Base-by-base conservation (phyloP, 441 rosid species). In the Mallotus japonicus region DNA sequence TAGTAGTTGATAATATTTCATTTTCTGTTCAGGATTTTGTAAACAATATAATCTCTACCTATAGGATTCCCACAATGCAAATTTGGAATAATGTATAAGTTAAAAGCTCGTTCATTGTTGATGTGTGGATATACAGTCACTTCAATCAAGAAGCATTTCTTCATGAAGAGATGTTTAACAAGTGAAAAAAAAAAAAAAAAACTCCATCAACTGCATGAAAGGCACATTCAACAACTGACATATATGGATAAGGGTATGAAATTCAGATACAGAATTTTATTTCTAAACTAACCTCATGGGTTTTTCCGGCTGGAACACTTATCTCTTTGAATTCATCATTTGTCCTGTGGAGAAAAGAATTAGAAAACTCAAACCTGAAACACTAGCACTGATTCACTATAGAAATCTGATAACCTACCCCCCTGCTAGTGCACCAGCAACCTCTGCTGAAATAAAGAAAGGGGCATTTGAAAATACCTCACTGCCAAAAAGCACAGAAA, bases 401-500 rank as follows among this genome's bases (percentile, higher is more conserved):
- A 11, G 69, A 64, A 80, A 44, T 49, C 62, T 61, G 74, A 67
- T 72, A 78, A 81, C 82, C 84, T 74, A 91, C 98, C 92, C 83
- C 67, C 84, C 79, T 67, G 86, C 89, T 55, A 86, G 61, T 54
- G 84, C 80, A 67, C 96, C 96, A 65, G 95, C 95, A 71, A 83
- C 88, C 76, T 86, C 96, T 59, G 98, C 97, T 68, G 96, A 87
- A 80, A 95, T 91, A 83, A 95, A 88, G 89, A 91, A 95, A 40
- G 99, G 99, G 69, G 98, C 80, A 79, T 95, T 90, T 68, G 85
- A 91, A 76, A 95, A 90, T 72, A 92, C 98, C 82, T 85, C 96
- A 76, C 98, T 95, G 87, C 47, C 47, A 80, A 71, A 80, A 40
- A 59, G 73, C 15, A 65, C 6, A 47, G 46, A 44, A 79, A 77